Conservation (phyloP, 2,329 filamentous ascomycete genomes). For the Penicillium sp. region DNA sequence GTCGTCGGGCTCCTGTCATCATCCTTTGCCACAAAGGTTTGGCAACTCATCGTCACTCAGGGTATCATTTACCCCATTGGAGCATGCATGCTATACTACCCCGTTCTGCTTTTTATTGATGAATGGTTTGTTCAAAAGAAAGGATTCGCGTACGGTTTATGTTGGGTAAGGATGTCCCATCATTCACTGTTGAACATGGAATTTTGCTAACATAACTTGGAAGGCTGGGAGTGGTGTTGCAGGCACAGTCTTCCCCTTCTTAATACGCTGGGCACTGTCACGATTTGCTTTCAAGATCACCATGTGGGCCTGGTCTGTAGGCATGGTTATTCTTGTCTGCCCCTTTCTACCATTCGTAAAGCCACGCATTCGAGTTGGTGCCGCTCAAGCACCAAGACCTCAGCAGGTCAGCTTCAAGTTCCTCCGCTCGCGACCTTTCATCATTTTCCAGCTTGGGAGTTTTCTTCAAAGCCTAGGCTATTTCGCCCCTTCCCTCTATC, state of each 20-base stretch:
- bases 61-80: not conserved
- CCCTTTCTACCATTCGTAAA: not conserved
- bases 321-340: not conserved
- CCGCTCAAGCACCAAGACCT: not conserved
- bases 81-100: not conserved
- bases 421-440: not conserved
- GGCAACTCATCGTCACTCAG: not conserved
- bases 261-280: not conserved
- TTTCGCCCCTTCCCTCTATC: not conserved
- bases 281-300: no score
- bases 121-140: not conserved
- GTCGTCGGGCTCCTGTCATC: no score
- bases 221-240: not conserved
- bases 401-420: not conserved
- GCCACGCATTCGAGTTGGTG: no score
- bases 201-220: no score
- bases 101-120: not conserved
- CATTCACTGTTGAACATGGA: no score
- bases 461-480: not conserved
- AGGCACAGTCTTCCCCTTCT: not conserved
- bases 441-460: not conserved
- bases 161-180: no score
- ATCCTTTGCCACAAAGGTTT: not conserved
- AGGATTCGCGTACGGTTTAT: not conserved
- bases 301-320: not conserved